Conservation (phyloP, 2,329 filamentous ascomycete genomes). For the Ophiosphaerella narmari region DNA sequence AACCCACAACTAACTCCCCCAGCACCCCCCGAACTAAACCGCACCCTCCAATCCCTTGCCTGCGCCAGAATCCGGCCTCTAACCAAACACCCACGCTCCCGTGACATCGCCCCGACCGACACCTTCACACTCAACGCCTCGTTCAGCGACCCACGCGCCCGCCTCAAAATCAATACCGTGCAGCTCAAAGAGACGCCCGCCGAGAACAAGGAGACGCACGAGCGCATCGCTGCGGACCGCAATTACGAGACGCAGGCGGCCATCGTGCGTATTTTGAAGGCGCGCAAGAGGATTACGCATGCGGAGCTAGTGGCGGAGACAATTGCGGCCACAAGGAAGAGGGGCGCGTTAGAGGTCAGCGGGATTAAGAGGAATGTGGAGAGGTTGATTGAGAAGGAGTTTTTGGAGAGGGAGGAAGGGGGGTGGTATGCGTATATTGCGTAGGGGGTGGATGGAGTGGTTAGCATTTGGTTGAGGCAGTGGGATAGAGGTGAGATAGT, state of each 20-base stretch:
- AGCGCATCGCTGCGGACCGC: slow-evolving; percentile 83
- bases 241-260: slow-evolving; percentile 97
- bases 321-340: slow-evolving; percentile 83
- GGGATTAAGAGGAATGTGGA: slow-evolving; percentile 99
- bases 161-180: slow-evolving; percentile 98
- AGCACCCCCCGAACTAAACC: slow-evolving; percentile 77
- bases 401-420: slow-evolving; percentile 45
- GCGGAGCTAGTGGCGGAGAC: slow-evolving; percentile 88
- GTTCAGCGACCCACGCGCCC: slow-evolving; percentile 81
- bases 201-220: slow-evolving; percentile 92
- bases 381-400: slow-evolving; percentile 63
- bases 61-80: slow-evolving; percentile 88
- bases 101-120: slow-evolving; percentile 78
- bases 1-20: slow-evolving; percentile 7
- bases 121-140: slow-evolving; percentile 79
- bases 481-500: not conserved
- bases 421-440: slow-evolving; percentile 54
- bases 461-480: not conserved
- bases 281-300: slow-evolving; percentile 83
- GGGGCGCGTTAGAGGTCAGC: slow-evolving; percentile 80
- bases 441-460: slow-evolving; percentile 18
- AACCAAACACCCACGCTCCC: slow-evolving; percentile 80
- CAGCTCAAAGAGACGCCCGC: slow-evolving; percentile 94
- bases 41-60: slow-evolving; percentile 92
- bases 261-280: slow-evolving; percentile 97